These are phyloP conservation scores for Cryphonectria japonica DNA, from an alignment of 2,329 filamentous ascomycete species.

Conservation along the genomic window DNA sequence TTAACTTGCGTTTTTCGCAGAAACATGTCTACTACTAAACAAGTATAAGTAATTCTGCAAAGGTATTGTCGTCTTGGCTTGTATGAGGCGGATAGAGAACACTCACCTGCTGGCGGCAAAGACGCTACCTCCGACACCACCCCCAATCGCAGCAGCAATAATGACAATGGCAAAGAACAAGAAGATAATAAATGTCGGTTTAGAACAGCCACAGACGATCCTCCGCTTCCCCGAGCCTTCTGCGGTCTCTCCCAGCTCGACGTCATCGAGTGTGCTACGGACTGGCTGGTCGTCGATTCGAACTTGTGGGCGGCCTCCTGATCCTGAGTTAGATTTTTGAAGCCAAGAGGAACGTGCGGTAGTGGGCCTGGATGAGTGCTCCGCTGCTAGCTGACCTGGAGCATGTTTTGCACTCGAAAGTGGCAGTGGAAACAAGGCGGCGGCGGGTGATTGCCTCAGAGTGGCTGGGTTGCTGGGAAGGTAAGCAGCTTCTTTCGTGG, in stretches of 20 bases:
- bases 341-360: slow-evolving; percentile 10
- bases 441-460: background rate
- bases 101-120: slow-evolving; percentile 16
- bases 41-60: background rate
- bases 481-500: slow-evolving; percentile 6
- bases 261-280: slow-evolving; percentile 6
- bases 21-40: background rate
- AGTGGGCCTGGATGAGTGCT: background rate
- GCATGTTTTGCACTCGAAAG: background rate
- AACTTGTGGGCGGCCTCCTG: background rate
- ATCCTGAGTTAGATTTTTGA: slow-evolving; percentile 1
- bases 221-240: background rate
- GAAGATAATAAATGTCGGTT: slow-evolving; percentile 18
- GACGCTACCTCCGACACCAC: slow-evolving; percentile 20
- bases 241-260: background rate
- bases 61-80: background rate
- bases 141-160: slow-evolving; percentile 19
- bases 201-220: slow-evolving; percentile 21
- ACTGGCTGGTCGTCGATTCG: background rate
- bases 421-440: background rate
- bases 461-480: background rate
- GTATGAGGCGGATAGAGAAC: background rate
- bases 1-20: background rate
- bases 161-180: slow-evolving; percentile 23
- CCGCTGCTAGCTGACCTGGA: background rate